phyloP scores from a whole-genome alignment of 2,329 filamentous ascomycete genomes.

The Esteya vermicola region DNA sequence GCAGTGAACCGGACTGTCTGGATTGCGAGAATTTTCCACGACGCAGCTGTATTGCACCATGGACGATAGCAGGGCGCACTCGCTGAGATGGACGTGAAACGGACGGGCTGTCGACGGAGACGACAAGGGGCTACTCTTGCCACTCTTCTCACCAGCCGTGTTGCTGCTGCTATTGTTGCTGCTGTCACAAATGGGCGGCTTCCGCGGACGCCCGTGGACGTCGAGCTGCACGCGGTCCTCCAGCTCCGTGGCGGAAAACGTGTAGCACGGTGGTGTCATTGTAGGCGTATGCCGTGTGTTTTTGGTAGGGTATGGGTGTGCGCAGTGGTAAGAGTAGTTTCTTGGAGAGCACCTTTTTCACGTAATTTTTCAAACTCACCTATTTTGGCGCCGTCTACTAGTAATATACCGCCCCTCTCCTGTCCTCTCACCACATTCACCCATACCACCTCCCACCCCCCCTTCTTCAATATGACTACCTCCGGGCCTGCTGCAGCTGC shows the following conservation, averaged over 20 bases:
- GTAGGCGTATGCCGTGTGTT: slow-evolving; percentile 1
- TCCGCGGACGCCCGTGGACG: slow-evolving; percentile 35
- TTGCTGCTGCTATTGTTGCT: neutral
- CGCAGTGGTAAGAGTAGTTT: no score
- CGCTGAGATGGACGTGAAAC: slow-evolving; percentile 31
- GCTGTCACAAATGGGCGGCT: slow-evolving; percentile 15
- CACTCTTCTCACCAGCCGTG: neutral
- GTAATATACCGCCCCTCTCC: no score
- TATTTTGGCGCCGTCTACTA: no score
- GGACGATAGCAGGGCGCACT: slow-evolving; percentile 37
- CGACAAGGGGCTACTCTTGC: no score
- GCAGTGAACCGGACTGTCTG: slow-evolving; percentile 36
- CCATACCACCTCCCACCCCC: slow-evolving; percentile 1
- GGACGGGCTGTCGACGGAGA: neutral
- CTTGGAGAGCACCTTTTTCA: no score
- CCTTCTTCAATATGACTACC: no score
- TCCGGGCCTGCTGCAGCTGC: slow-evolving; percentile 16
- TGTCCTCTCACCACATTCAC: neutral
- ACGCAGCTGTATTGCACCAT: slow-evolving; percentile 49
- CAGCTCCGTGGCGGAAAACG: slow-evolving; percentile 38
- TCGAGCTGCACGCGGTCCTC: slow-evolving; percentile 33
- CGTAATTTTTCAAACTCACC: no score
- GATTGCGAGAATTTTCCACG: slow-evolving; percentile 31
- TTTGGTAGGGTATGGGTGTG: no score
- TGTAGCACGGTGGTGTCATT: slow-evolving; percentile 45